A percentile compares a stretch with the other conserved stretches of the same genome.
phyloP scores from a whole-genome alignment of 768 basidiomycete genomes.

The Pisolithus marmoratus region DNA sequence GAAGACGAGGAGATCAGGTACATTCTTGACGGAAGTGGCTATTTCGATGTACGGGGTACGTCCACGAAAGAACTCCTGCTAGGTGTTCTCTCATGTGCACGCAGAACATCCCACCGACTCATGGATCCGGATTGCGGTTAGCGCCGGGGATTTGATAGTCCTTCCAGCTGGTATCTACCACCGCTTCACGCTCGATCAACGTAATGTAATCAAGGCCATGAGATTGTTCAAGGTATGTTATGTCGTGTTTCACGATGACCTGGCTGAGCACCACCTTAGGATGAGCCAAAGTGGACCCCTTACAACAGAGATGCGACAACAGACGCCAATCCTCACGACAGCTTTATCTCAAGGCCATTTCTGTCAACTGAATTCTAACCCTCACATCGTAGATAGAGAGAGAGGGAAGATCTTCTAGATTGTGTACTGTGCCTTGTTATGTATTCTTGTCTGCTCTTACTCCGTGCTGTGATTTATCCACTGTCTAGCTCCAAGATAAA shows the following conservation, averaged over 20 bases:
- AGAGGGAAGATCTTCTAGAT: background rate
- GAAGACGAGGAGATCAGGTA: conserved; percentile 95
- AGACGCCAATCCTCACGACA: conserved; percentile 57
- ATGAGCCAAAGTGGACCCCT: conserved; percentile 89
- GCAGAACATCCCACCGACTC: conserved; percentile 59
- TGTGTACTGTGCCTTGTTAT: too few species aligned
- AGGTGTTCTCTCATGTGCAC: background rate
- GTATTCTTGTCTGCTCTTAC: too few species aligned
- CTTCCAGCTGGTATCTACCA: conserved; percentile 89
- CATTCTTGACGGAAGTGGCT: conserved; percentile 75
- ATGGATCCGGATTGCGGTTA: conserved; percentile 78
- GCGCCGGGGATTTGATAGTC: conserved; percentile 80
- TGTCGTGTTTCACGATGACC: background rate
- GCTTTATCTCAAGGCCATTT: conserved; percentile 51
- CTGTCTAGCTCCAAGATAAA: too few species aligned
- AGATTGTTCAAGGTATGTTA: conserved; percentile 73
- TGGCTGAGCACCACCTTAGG: conserved; percentile 38
- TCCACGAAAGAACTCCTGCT: too few species aligned
- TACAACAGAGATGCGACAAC: conserved; percentile 59
- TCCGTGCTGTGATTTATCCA: too few species aligned
- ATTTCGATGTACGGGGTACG: conserved; percentile 83
- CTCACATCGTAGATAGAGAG: background rate
- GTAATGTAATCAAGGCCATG: conserved; percentile 64
- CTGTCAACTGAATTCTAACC: conserved; percentile 21
- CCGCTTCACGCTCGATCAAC: conserved; percentile 82